Conservation (phyloP, 2,329 filamentous ascomycete species). For the Scleromitrula shiraiana region DNA sequence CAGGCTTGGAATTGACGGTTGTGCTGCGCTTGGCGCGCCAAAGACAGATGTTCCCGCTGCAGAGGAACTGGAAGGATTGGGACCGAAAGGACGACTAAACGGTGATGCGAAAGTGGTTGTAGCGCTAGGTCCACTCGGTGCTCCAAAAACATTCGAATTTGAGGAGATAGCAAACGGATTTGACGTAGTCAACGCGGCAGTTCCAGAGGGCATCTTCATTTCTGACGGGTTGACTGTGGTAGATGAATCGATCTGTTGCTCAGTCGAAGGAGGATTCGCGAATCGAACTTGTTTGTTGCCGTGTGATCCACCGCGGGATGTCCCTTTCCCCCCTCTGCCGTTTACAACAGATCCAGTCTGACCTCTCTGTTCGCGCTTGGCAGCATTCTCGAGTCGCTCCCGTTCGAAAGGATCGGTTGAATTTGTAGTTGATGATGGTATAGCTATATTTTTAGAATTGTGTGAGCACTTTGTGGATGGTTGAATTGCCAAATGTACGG, state of each 20-base stretch:
- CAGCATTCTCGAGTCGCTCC: conserved; percentile 29
- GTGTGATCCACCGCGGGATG: conserved; percentile 11
- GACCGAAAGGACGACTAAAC: neutral
- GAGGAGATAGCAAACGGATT: conserved; percentile 16
- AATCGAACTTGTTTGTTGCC: conserved; percentile 25
- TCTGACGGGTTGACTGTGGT: neutral
- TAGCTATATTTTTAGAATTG: conserved; percentile 13
- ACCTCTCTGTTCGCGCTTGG: conserved; percentile 25
- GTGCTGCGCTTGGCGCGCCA: conserved; percentile 4
- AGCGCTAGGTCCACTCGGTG: neutral
- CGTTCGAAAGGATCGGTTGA: conserved; percentile 23
- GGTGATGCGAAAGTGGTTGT: conserved; percentile 4
- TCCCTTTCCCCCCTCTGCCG: conserved; percentile 18
- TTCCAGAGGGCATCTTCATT: conserved; percentile 2
- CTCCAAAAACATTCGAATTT: neutral
- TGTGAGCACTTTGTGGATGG: conserved; percentile 1
- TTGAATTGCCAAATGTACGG: conserved; percentile 12
- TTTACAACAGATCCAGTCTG: conserved; percentile 17
- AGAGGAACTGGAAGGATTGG: neutral
- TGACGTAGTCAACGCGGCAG: neutral
- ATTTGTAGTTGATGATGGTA: conserved; percentile 10
- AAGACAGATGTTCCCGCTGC: conserved; percentile 6
- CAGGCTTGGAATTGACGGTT: conserved; percentile 2
- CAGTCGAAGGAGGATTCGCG: conserved; percentile 11
- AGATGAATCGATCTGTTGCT: neutral